Conservation (phyloP, 345 rosid species). For the Ceriops zippeliana region DNA sequence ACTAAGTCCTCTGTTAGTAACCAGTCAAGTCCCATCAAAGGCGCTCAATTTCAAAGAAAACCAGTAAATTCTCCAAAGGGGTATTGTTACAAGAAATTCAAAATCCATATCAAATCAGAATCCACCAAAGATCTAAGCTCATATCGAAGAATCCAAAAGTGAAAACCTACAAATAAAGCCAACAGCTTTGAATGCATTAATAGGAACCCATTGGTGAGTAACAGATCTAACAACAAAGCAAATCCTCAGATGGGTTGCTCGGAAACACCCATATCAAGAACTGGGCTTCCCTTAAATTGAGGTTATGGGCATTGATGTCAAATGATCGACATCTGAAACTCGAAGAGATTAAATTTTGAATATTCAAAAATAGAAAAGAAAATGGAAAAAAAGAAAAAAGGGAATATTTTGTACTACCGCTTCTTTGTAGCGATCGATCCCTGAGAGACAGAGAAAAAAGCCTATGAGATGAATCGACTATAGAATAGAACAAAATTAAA, state of each 20-base stretch:
- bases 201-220: neutral
- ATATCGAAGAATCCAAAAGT: constrained; percentile 9
- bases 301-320: too few relatives aligned
- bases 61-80: constrained; percentile 20
- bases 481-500: too few relatives aligned
- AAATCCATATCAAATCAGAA: constrained; percentile 22
- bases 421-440: too few relatives aligned
- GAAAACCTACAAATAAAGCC: neutral
- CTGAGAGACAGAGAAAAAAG: too few relatives aligned
- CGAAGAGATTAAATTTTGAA: neutral
- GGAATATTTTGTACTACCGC: too few relatives aligned
- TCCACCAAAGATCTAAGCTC: constrained; percentile 28
- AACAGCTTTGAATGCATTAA: too few relatives aligned
- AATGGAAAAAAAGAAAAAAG: too few relatives aligned
- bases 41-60: constrained; percentile 17
- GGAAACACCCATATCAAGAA: neutral
- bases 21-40: constrained; percentile 31
- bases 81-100: constrained; percentile 18
- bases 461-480: too few relatives aligned
- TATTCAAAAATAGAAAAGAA: neutral
- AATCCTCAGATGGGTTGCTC: neutral
- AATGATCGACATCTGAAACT: too few relatives aligned
- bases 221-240: constrained; percentile 7
- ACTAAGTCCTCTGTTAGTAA: neutral
- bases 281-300: constrained; percentile 5